Conservation (phyloP, 2,329 filamentous ascomycete genomes). For the Paraconiothyrium brasiliense region DNA sequence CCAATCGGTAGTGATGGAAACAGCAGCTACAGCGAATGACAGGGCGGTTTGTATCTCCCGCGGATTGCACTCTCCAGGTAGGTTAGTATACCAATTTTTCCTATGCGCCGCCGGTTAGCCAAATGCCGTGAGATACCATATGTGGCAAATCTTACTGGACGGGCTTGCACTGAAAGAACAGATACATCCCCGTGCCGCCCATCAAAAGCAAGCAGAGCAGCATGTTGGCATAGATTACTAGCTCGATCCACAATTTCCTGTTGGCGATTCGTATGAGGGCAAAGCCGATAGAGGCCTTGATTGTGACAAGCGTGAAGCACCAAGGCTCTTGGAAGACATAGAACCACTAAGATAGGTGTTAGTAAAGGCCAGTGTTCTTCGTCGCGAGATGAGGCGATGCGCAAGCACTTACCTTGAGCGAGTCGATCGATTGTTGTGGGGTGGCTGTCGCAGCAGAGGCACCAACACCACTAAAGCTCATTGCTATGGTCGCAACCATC, state of each 20-base stretch:
- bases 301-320: slow-evolving; percentile 8
- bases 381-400: not conserved
- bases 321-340: slow-evolving; percentile 11
- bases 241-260: slow-evolving; percentile 1
- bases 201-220: not conserved
- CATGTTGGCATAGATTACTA: not conserved
- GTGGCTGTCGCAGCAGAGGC: slow-evolving; percentile 1
- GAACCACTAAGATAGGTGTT: not conserved
- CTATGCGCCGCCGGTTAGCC: not conserved
- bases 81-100: slow-evolving; percentile 8
- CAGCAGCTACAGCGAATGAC: slow-evolving; percentile 3
- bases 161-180: not conserved
- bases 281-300: slow-evolving; percentile 9
- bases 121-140: not conserved
- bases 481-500: slow-evolving; percentile 2
- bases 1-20: slow-evolving; percentile 6
- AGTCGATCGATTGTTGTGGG: not conserved
- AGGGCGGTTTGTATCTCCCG: slow-evolving; percentile 6
- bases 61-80: not conserved
- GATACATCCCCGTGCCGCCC: slow-evolving; percentile 6
- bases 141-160: not conserved
- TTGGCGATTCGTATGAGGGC: slow-evolving; percentile 5
- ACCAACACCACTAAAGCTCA: slow-evolving; percentile 10
- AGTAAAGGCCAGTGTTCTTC: not conserved
- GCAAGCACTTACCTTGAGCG: not conserved